A percentile compares a stretch with the other conserved stretches of the same genome.
Conservation (phyloP, 176 grass and related monocot genomes). For the Zizania latifolia region DNA sequence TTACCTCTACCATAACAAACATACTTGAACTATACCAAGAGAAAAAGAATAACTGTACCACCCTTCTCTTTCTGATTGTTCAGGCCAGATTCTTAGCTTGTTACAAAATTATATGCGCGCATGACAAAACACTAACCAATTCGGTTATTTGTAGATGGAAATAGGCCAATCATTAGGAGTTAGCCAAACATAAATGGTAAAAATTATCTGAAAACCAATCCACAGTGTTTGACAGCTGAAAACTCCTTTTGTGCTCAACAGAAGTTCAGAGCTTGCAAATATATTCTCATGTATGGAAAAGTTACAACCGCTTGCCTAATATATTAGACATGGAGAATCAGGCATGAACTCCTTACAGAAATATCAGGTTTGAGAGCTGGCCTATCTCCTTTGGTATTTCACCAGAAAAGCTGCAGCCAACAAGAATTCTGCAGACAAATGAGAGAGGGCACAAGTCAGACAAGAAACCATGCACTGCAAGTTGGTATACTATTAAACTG, state of each 20-base stretch:
- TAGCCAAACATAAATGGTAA: neutral
- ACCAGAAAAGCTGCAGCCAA: conserved; percentile 72
- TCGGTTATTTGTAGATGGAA: neutral
- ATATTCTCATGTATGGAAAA: neutral
- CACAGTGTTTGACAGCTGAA: neutral
- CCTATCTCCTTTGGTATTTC: conserved; percentile 73
- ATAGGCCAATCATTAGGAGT: neutral
- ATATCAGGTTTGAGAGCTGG: conserved; percentile 44
- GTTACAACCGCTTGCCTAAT: neutral
- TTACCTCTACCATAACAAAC: neutral
- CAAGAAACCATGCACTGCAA: neutral
- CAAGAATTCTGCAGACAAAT: conserved; percentile 56
- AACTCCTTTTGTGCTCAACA: neutral
- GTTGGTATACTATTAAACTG: neutral
- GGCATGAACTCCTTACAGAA: conserved; percentile 53
- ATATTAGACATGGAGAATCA: neutral
- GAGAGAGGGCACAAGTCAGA: neutral
- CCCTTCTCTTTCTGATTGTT: neutral
- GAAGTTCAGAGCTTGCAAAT: neutral
- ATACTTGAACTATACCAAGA: neutral
- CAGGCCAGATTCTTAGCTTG: neutral
- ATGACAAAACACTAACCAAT: neutral
- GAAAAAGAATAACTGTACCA: neutral
- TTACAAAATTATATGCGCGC: neutral
- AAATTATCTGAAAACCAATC: neutral